Evolutionary conservation across 192 early-diverging fungal genomes (phyloP), one percentile per base, ranked within the genome.

Genomic region (Linnemannia elongata): DNA sequence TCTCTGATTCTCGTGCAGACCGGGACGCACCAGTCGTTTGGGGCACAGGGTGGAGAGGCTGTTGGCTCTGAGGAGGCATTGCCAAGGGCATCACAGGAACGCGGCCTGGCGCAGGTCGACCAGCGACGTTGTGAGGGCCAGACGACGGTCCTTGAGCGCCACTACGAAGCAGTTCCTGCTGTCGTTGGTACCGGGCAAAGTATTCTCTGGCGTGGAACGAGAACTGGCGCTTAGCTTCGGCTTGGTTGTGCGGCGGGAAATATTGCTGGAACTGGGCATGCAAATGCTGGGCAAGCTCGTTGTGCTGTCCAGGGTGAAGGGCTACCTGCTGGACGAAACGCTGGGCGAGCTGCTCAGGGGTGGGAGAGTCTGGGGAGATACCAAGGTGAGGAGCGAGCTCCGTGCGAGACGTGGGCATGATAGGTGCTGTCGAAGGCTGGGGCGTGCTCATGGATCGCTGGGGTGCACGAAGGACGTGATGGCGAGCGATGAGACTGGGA

Each of bases 321-420:
- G 85, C 85, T 38, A 80, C 85, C 68, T 87, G 79, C 42, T 87
- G 79, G 18, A 87, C 85, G 49, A 87, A 87, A 24, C 79, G 76
- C 35, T 87, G 85, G 6, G 85, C 85, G 44, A 87, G 85, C 38
- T 81, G 79, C 66, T 87, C 85, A 20, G 85, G 85, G 12, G 85
- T 87, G 5, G 85, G 85, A 4, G 85, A 87, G 36, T 87, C 79
- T 3, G 79, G 79, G 9, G 76, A 47, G 38, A 78, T 68, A 22
- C 85, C 85, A 38, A 87, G 85, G 36, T 84, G 82, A 38, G 54
- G 82, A 0, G 52, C 69, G 33, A 84, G 42, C 9, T 74, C 76
- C 1, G 76, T 27, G 12, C 73, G 38, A 8, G 60, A 35, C 0
- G 82, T 42, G 22, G 76, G 17, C 41, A 71, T 54, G 22, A 79